Conservation (phyloP, 2,329 filamentous ascomycete genomes). For the Monilinia fructigena region DNA sequence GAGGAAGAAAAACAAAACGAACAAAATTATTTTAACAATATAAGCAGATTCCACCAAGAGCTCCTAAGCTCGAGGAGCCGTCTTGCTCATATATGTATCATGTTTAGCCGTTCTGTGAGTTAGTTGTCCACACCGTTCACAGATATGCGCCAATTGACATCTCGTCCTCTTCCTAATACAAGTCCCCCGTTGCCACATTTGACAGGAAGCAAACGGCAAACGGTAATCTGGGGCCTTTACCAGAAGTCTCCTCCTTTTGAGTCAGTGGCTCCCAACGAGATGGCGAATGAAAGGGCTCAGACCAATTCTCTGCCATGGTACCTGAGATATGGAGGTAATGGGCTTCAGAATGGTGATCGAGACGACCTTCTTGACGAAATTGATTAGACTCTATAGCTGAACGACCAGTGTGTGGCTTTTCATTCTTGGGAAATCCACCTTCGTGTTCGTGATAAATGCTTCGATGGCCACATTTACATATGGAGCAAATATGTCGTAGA, state of each 20-base stretch:
- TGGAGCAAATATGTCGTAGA: constrained; percentile 4
- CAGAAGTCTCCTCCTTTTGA: background rate
- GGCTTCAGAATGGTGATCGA: background rate
- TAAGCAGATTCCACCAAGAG: background rate
- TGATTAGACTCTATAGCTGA: background rate
- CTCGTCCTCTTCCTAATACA: constrained; percentile 6
- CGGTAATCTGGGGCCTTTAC: background rate
- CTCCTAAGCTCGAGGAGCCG: constrained; percentile 1
- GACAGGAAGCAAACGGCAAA: background rate
- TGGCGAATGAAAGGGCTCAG: background rate
- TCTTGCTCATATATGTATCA: constrained; percentile 19
- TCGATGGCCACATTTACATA: constrained; percentile 5
- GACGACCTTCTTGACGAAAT: background rate
- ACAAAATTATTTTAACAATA: background rate
- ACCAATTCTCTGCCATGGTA: background rate
- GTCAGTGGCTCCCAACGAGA: background rate
- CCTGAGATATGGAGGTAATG: background rate
- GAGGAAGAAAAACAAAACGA: background rate
- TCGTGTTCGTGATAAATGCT: constrained; percentile 11
- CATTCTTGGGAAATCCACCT: background rate
- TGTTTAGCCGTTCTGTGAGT: constrained; percentile 13
- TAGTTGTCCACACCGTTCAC: constrained; percentile 8
- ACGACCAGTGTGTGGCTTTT: background rate
- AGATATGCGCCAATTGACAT: constrained; percentile 7
- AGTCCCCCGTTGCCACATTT: constrained; percentile 4